Evolutionary conservation across 1,284 basidiomycete genomes (phyloP).

Genomic region (Ceratobasidium sp.): DNA sequence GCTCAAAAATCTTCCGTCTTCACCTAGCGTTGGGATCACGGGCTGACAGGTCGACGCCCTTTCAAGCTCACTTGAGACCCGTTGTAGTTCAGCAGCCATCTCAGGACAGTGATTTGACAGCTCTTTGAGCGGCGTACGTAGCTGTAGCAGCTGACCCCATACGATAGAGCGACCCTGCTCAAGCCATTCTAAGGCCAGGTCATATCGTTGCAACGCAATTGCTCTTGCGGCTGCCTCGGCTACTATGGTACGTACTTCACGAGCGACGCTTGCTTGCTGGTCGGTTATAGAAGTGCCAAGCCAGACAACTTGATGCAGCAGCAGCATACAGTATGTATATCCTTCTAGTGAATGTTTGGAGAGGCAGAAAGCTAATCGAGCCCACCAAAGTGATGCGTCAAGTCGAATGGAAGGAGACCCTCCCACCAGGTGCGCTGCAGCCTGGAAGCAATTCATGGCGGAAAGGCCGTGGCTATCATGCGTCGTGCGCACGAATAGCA

Average conservation of each 20-base stretch:
- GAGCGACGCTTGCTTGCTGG: neutral
- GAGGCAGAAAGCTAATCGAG: neutral
- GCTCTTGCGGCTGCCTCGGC: no score
- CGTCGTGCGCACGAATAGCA: neutral
- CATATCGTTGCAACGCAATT: no score
- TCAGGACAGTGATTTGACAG: no score
- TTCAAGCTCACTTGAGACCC: no score
- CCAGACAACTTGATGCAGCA: neutral
- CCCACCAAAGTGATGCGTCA: neutral
- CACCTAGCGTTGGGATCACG: no score
- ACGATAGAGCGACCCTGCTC: no score
- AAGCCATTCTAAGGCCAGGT: slow-evolving; percentile 63
- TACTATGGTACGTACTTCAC: no score
- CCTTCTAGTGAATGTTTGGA: neutral
- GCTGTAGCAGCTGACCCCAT: no score
- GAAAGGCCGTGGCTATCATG: neutral
- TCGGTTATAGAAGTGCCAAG: neutral
- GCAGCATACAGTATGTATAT: neutral
- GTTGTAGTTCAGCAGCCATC: no score
- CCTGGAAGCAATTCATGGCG: neutral
- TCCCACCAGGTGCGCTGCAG: neutral
- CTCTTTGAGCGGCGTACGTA: neutral
- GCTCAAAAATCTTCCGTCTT: no score
- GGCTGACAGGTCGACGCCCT: no score
- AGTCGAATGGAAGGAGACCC: neutral